Evolutionary conservation across 2,329 filamentous ascomycete genomes (phyloP).

Genomic region (Chalaropsis ovoidea): DNA sequence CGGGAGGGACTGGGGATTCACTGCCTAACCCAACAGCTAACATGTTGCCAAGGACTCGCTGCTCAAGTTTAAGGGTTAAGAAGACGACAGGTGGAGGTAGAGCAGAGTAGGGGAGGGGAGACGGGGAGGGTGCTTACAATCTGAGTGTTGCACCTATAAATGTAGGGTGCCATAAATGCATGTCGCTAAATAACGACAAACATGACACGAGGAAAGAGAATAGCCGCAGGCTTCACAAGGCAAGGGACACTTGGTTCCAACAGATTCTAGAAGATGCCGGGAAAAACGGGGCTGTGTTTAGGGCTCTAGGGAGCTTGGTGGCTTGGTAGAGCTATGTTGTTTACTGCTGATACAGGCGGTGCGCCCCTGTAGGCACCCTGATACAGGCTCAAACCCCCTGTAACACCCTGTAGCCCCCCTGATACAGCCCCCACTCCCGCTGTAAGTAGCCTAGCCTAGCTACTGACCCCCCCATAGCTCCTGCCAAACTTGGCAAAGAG

Average conservation of each 20-base stretch:
- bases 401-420: neutral
- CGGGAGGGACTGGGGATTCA: neutral
- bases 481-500: constrained; percentile 11
- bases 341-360: neutral
- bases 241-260: constrained; percentile 27
- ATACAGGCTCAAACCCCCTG: neutral
- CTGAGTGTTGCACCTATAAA: too few relatives aligned
- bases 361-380: neutral
- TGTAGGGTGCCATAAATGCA: too few relatives aligned
- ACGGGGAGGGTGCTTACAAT: neutral
- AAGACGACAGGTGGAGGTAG: neutral
- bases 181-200: too few relatives aligned
- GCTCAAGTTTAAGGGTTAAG: constrained; percentile 58
- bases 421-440: neutral
- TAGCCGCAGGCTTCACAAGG: neutral
- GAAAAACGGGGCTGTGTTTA: neutral
- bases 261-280: constrained; percentile 27
- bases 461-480: neutral
- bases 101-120: neutral
- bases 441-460: constrained; percentile 4
- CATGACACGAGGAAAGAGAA: neutral
- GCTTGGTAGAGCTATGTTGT: neutral
- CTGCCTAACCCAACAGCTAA: constrained; percentile 16
- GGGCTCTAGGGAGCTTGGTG: neutral
- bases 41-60: constrained; percentile 45